These are phyloP conservation scores for Diaporthe eres DNA, from an alignment of 2,329 filamentous ascomycete genomes.

Conservation along the genomic window DNA sequence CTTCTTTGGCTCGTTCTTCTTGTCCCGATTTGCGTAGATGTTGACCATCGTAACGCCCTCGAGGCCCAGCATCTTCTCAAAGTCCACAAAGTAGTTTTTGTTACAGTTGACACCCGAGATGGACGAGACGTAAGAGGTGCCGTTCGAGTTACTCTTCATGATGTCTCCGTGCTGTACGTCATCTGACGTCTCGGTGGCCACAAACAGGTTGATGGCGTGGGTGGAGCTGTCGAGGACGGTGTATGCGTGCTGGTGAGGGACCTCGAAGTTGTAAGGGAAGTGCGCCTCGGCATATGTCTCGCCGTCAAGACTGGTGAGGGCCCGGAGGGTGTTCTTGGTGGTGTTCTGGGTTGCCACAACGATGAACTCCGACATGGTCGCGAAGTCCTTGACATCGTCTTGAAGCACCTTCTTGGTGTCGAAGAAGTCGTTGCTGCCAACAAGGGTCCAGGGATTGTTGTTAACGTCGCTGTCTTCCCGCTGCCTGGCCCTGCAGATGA, in stretches of 20 bases:
- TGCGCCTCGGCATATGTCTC: constrained; percentile 83
- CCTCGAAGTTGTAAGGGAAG: constrained; percentile 88
- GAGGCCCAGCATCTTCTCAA: constrained; percentile 93
- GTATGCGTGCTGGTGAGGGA: constrained; percentile 84
- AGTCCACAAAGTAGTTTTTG: constrained; percentile 85
- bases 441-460: constrained; percentile 77
- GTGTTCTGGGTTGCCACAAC: constrained; percentile 84
- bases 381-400: constrained; percentile 85
- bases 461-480: constrained; percentile 75
- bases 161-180: constrained; percentile 85
- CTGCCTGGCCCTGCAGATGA: constrained; percentile 74
- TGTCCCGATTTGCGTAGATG: constrained; percentile 80
- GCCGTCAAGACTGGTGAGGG: constrained; percentile 89
- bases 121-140: constrained; percentile 93
- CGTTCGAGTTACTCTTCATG: constrained; percentile 98
- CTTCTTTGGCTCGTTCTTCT: constrained; percentile 78
- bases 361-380: constrained; percentile 97
- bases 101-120: constrained; percentile 87
- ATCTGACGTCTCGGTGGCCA: constrained; percentile 78
- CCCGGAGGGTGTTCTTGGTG: constrained; percentile 77
- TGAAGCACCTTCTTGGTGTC: constrained; percentile 73
- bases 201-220: constrained; percentile 94
- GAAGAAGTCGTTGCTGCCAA: constrained; percentile 87
- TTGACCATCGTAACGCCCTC: constrained; percentile 94
- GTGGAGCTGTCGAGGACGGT: constrained; percentile 96